Conservation (phyloP, 1,139 yeast genomes). For the Keqinozyma sinolaborantium region DNA sequence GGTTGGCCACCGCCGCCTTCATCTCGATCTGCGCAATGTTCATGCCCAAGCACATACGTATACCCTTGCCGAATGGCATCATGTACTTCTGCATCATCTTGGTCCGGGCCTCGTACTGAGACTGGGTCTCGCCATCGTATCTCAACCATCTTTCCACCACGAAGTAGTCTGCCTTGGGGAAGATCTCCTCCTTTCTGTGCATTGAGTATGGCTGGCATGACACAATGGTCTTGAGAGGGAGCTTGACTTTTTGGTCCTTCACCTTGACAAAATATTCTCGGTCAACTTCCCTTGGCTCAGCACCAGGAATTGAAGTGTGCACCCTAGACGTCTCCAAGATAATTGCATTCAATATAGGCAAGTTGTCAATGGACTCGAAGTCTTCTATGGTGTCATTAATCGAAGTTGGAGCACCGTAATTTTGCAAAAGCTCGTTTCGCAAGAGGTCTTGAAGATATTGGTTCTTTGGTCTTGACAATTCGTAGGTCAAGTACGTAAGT, state of each 20-base stretch:
- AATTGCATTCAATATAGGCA: conserved; percentile 57
- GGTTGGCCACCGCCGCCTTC: conserved; percentile 52
- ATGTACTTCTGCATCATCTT: conserved; percentile 49
- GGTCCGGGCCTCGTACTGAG: conserved; percentile 33
- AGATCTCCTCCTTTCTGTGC: conserved; percentile 50
- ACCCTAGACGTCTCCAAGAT: conserved; percentile 56
- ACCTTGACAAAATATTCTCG: conserved; percentile 18
- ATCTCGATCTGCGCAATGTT: conserved; percentile 65
- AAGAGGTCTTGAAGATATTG: conserved; percentile 38
- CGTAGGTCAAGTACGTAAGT: conserved; percentile 56
- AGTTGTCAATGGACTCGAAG: conserved; percentile 41
- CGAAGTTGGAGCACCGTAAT: conserved; percentile 28
- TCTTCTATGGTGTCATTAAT: conserved; percentile 23
- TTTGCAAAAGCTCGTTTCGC: conserved; percentile 35
- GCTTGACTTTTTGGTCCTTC: conserved; percentile 15
- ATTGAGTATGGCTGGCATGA: conserved; percentile 66
- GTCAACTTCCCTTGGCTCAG: conserved; percentile 59
- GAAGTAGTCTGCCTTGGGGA: conserved; percentile 49
- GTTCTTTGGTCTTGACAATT: conserved; percentile 51
- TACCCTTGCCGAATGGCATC: conserved; percentile 72
- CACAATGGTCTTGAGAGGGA: conserved; percentile 57
- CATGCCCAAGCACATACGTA: conserved; percentile 76
- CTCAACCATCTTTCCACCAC: conserved; percentile 63
- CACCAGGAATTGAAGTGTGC: conserved; percentile 73
- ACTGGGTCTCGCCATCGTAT: conserved; percentile 26